Percentiles rank a stretch among this genome's conserved stretches.
phyloP scores from a whole-genome alignment of 495 filamentous ascomycete species.

The Penicillium steckii region DNA sequence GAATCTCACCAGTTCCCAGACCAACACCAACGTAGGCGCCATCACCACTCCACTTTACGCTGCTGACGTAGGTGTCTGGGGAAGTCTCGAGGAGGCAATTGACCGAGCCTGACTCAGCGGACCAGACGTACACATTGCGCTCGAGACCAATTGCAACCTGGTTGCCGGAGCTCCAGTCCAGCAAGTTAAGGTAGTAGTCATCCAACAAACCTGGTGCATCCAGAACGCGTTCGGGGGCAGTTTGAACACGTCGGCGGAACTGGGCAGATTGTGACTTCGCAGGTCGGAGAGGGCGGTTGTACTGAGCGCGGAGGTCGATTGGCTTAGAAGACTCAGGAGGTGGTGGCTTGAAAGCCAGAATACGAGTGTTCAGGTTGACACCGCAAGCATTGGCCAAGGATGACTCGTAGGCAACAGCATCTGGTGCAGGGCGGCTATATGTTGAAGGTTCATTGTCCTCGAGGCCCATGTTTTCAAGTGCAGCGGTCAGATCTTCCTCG shows the following conservation, averaged over 20 bases:
- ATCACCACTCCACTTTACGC: constrained; percentile 97
- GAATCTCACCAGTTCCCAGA: constrained; percentile 90
- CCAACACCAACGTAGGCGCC: constrained; percentile 96
- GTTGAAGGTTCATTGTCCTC: constrained; percentile 56
- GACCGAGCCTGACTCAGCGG: constrained; percentile 89
- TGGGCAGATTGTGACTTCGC: constrained; percentile 71
- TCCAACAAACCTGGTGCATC: constrained; percentile 95
- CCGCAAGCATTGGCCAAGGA: constrained; percentile 90
- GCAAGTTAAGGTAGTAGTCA: constrained; percentile 97
- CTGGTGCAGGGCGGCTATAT: constrained; percentile 78
- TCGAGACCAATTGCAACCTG: constrained; percentile 97
- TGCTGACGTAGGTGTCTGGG: constrained; percentile 93
- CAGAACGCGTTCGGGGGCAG: constrained; percentile 94
- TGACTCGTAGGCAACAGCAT: constrained; percentile 87
- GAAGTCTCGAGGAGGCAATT: constrained; percentile 80
- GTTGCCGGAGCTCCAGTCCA: constrained; percentile 97
- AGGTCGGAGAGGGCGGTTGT: constrained; percentile 91
- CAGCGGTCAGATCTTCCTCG: constrained; percentile 74
- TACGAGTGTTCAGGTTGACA: constrained; percentile 87
- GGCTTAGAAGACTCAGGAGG: constrained; percentile 96
- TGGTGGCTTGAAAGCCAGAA: constrained; percentile 98
- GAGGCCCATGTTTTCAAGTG: constrained; percentile 75
- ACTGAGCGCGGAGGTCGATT: constrained; percentile 94
- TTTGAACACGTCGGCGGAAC: constrained; percentile 85
- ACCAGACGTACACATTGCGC: constrained; percentile 97